Evolutionary conservation across 1,139 yeast species (phyloP).

Genomic region (Debaryomyces nepalensis): DNA sequence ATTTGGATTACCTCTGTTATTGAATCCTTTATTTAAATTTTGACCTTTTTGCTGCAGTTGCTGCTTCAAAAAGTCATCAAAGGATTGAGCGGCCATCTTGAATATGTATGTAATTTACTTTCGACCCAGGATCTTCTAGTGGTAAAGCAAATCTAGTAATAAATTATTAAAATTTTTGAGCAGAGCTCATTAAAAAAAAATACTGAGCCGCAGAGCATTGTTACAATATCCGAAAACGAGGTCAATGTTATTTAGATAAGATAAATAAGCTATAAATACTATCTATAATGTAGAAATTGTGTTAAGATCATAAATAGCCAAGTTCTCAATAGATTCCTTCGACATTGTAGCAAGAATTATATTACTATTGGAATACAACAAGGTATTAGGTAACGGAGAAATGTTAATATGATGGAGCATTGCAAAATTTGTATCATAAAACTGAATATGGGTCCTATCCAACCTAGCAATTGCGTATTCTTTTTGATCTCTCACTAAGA

Average conservation of each 20-base stretch:
- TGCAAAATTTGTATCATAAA: conserved; percentile 5
- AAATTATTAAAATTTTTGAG: conserved; percentile 12
- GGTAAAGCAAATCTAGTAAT: neutral
- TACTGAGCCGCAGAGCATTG: conserved; percentile 8
- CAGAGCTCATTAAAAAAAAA: conserved; percentile 8
- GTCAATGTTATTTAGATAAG: neutral
- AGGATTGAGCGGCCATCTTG: conserved; percentile 23
- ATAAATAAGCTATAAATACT: conserved; percentile 3
- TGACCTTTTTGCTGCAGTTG: conserved; percentile 16
- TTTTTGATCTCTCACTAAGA: conserved; percentile 1
- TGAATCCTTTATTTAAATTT: conserved; percentile 1
- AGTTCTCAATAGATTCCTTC: conserved; percentile 2
- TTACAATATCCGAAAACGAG: conserved; percentile 2
- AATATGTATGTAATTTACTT: conserved; percentile 1
- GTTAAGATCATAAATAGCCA: conserved; percentile 9
- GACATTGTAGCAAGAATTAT: conserved; percentile 5
- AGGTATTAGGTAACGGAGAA: conserved; percentile 6
- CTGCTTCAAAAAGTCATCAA: conserved; percentile 39
- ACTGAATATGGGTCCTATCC: conserved; percentile 3
- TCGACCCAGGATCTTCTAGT: neutral
- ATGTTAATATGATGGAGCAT: conserved; percentile 1
- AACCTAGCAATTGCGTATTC: conserved; percentile 4
- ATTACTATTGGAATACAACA: neutral
- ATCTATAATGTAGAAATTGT: conserved; percentile 8
- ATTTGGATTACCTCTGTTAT: conserved; percentile 2